phyloP scores from a whole-genome alignment of 345 rosid genomes.

The Linum lewisii region DNA sequence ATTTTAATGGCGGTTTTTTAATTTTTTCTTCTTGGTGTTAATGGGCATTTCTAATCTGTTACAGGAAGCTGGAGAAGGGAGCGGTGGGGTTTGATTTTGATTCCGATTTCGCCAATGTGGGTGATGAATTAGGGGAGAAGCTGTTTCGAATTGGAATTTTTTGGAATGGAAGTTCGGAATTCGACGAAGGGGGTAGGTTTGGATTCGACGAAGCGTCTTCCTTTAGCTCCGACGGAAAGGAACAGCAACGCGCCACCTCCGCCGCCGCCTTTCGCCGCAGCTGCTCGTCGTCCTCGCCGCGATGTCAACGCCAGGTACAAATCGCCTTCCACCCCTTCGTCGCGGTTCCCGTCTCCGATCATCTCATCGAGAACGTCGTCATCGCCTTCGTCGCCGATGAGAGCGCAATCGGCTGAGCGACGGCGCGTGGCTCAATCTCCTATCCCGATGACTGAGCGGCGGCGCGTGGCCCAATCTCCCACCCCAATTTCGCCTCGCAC shows the following conservation, averaged over 20 bases:
- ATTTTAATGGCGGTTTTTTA: too few species aligned
- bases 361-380: conserved; percentile 37
- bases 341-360: conserved; percentile 70
- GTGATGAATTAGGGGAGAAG: conserved; percentile 23
- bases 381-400: conserved; percentile 47
- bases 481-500: conserved; percentile 63
- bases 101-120: conserved; percentile 41
- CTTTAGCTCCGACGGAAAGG: conserved; percentile 60
- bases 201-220: conserved; percentile 35
- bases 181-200: conserved; percentile 40
- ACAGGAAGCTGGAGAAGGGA: background rate
- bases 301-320: conserved; percentile 80
- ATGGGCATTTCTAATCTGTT: background rate
- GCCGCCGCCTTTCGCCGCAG: conserved; percentile 3
- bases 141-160: conserved; percentile 62
- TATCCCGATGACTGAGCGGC: conserved; percentile 70
- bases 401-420: conserved; percentile 84
- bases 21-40: too few species aligned
- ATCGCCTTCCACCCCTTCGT: conserved; percentile 54
- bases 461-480: conserved; percentile 43
- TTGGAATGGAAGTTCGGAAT: conserved; percentile 15
- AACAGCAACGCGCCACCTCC: conserved; percentile 40
- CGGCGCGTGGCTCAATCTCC: conserved; percentile 45
- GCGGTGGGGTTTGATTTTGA: conserved; percentile 17
- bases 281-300: conserved; percentile 50